These are phyloP conservation scores for Diplocarpon mali DNA, from an alignment of 2,329 filamentous ascomycete genomes.

Conservation along the genomic window DNA sequence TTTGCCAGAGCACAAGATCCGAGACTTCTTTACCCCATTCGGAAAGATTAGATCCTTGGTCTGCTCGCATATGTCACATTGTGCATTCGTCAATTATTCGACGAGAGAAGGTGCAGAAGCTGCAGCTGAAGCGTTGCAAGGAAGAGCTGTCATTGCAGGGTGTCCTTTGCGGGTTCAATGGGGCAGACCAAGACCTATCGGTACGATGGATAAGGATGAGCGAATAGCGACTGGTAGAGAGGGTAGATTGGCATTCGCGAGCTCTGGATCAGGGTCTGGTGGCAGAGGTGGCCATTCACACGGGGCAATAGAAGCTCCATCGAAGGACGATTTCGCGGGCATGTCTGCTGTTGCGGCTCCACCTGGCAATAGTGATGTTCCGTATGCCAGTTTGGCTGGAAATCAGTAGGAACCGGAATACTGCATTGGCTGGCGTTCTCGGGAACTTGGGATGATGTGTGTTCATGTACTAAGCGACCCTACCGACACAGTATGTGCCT, in stretches of 20 bases:
- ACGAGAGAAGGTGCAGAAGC: slow-evolving; percentile 75
- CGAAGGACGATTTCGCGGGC: slow-evolving; percentile 23
- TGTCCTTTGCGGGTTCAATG: slow-evolving; percentile 85
- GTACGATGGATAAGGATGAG: slow-evolving; percentile 82
- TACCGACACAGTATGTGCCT: too few relatives aligned
- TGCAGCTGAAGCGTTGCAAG: slow-evolving; percentile 75
- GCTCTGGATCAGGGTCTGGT: slow-evolving; percentile 31
- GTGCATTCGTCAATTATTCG: slow-evolving; percentile 91
- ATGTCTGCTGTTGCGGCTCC: slow-evolving; percentile 55
- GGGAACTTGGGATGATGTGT: too few relatives aligned
- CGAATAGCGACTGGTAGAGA: slow-evolving; percentile 71
- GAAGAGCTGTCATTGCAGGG: slow-evolving; percentile 79
- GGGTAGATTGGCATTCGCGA: slow-evolving; percentile 50
- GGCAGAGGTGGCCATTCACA: slow-evolving; percentile 21
- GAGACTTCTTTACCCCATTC: slow-evolving; percentile 79
- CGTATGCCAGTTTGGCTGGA: slow-evolving; percentile 78
- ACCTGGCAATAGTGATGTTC: slow-evolving; percentile 64
- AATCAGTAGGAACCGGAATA: slow-evolving; percentile 42
- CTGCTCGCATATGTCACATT: slow-evolving; percentile 94
- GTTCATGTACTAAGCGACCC: too few relatives aligned
- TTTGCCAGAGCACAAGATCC: slow-evolving; percentile 80
- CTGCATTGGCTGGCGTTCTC: not conserved
- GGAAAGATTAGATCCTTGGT: slow-evolving; percentile 87
- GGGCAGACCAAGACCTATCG: slow-evolving; percentile 85
- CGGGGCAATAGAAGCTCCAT: slow-evolving; percentile 16